Conservation (phyloP, 352 stramenopile genomes). For the Phytophthora constricta region DNA sequence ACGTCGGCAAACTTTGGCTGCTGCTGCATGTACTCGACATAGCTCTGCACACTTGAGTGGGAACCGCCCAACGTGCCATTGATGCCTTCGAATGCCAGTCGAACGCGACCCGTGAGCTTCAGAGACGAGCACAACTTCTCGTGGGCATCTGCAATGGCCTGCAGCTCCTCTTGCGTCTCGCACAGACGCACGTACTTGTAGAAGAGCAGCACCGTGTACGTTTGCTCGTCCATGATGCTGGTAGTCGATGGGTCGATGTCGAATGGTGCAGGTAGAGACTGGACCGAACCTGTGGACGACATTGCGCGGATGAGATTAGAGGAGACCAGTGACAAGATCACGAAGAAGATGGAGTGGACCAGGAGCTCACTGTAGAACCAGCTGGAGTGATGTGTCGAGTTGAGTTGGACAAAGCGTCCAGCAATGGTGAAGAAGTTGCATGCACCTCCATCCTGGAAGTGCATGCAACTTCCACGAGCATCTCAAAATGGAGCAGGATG, state of each 20-base stretch:
- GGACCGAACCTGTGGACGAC: conserved; percentile 19
- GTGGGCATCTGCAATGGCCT: conserved; percentile 47
- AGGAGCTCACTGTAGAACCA: too few relatives aligned
- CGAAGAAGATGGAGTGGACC: too few relatives aligned
- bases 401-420: too few relatives aligned
- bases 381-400: too few relatives aligned
- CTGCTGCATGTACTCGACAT: conserved; percentile 65
- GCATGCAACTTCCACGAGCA: too few relatives aligned
- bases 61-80: conserved; percentile 84
- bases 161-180: conserved; percentile 45
- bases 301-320: conserved; percentile 21
- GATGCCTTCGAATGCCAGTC: conserved; percentile 84
- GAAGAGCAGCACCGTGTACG: conserved; percentile 78
- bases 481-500: too few relatives aligned
- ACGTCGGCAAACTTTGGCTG: conserved; percentile 43
- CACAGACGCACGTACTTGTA: conserved; percentile 86
- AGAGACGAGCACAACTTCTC: conserved; percentile 58
- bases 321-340: too few relatives aligned
- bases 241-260: conserved; percentile 17
- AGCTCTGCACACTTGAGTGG: conserved; percentile 51
- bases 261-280: conserved; percentile 11
- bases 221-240: conserved; percentile 9
- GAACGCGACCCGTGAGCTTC: conserved; percentile 71
- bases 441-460: too few relatives aligned
- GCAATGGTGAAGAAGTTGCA: too few relatives aligned